These are phyloP conservation scores for Fusarium goolgardi DNA, from an alignment of 2,329 filamentous ascomycete genomes.

Conservation along the genomic window DNA sequence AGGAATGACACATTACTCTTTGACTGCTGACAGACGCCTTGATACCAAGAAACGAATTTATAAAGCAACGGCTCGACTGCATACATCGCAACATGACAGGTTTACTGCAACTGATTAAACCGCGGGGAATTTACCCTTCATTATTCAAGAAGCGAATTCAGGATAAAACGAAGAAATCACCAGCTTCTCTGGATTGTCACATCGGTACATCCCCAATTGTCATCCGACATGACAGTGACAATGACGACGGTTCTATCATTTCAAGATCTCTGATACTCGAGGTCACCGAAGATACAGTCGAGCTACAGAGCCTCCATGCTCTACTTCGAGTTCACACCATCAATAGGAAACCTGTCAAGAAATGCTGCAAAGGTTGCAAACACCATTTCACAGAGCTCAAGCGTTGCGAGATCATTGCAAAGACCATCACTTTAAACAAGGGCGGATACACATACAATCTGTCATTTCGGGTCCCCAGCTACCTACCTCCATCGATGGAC, in stretches of 20 bases:
- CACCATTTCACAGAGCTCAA: conserved; percentile 29
- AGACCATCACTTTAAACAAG: neutral
- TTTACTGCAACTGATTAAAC: conserved; percentile 17
- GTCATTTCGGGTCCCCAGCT: conserved; percentile 83
- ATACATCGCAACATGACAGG: conserved; percentile 11
- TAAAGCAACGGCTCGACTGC: neutral
- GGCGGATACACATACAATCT: conserved; percentile 74
- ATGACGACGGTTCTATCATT: conserved; percentile 5
- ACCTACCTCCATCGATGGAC: conserved; percentile 83
- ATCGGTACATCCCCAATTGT: conserved; percentile 21
- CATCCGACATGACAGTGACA: conserved; percentile 1
- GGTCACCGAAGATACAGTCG: neutral
- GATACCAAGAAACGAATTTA: neutral
- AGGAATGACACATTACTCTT: neutral
- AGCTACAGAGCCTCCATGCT: conserved; percentile 25
- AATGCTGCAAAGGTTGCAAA: conserved; percentile 33
- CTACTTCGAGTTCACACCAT: neutral
- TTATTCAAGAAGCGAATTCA: neutral
- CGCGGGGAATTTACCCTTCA: neutral
- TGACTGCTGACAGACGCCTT: neutral
- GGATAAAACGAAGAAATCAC: neutral
- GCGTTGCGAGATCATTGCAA: conserved; percentile 25
- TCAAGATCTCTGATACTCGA: conserved; percentile 13
- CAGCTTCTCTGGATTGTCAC: conserved; percentile 16
- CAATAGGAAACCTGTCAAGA: conserved; percentile 35